Evolutionary conservation across 1,139 yeast genomes (phyloP).

Genomic region (Taphrina pruni): DNA sequence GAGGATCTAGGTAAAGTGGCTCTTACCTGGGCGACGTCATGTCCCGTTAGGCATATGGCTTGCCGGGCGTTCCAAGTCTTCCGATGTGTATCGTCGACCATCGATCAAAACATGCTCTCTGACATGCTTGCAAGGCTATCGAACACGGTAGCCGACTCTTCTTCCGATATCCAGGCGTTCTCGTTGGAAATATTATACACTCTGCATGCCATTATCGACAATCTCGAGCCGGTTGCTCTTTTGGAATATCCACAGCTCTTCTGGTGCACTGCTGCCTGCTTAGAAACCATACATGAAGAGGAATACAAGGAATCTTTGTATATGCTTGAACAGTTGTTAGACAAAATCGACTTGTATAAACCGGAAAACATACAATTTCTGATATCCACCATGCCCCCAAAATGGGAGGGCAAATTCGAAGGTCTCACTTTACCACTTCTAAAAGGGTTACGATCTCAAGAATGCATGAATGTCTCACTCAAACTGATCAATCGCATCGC

Average conservation of each 20-base stretch:
- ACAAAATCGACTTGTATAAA: conserved; percentile 84
- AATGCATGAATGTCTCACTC: conserved; percentile 78
- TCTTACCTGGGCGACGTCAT: conserved; percentile 92
- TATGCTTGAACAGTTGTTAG: conserved; percentile 77
- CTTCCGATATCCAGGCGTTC: conserved; percentile 91
- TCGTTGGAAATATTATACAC: conserved; percentile 98
- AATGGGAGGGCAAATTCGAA: conserved; percentile 93
- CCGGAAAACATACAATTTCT: conserved; percentile 84
- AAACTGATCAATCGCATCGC: conserved; percentile 75
- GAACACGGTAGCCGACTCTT: conserved; percentile 88
- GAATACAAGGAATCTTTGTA: conserved; percentile 89
- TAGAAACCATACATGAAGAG: conserved; percentile 87
- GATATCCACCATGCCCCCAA: conserved; percentile 85
- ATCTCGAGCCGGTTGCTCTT: conserved; percentile 74
- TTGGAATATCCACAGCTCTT: conserved; percentile 90
- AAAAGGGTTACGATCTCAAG: conserved; percentile 81
- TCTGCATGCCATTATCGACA: conserved; percentile 86
- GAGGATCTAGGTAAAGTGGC: conserved; percentile 85
- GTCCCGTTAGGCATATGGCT: conserved; percentile 96
- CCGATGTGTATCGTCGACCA: conserved; percentile 74
- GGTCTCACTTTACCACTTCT: conserved; percentile 81
- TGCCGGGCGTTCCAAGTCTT: conserved; percentile 94
- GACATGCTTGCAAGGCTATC: conserved; percentile 94
- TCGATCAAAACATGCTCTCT: conserved; percentile 86
- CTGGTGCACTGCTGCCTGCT: conserved; percentile 94